A percentile compares a stretch with the other conserved stretches of the same genome.
phyloP scores from a whole-genome alignment of 129 eudicot species.

The Flaveria sonorensis region DNA sequence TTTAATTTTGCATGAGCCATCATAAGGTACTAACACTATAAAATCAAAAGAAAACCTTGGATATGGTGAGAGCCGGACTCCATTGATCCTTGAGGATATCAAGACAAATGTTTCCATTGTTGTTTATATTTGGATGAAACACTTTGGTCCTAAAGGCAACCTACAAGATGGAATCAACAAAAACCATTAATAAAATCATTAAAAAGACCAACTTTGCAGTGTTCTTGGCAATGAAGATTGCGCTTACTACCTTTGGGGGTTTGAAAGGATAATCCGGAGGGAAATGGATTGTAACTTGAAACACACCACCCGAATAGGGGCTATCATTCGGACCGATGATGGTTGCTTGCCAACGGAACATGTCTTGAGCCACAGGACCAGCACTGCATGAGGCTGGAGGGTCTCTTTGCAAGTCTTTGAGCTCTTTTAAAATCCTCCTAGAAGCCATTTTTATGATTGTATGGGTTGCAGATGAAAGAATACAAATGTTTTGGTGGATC shows the following conservation, averaged over 20 bases:
- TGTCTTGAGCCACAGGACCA: constrained; percentile 82
- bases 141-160: constrained; percentile 82
- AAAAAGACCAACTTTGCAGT: neutral
- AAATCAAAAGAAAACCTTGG: constrained; percentile 51
- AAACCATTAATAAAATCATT: neutral
- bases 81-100: constrained; percentile 86
- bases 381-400: constrained; percentile 88
- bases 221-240: neutral
- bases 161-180: constrained; percentile 36
- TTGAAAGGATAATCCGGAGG: constrained; percentile 81
- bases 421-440: constrained; percentile 77
- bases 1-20: neutral
- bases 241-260: constrained; percentile 62
- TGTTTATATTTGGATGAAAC: constrained; percentile 77
- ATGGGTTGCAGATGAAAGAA: neutral
- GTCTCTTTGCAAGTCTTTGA: constrained; percentile 76
- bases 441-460: constrained; percentile 50
- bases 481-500: constrained; percentile 29
- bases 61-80: constrained; percentile 90
- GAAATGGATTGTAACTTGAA: constrained; percentile 76
- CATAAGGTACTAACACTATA: neutral
- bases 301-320: constrained; percentile 79
- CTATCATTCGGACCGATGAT: constrained; percentile 80
- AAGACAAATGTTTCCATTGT: constrained; percentile 75
- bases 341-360: constrained; percentile 87